phyloP scores from a whole-genome alignment of 2,329 filamentous ascomycete species.

The Cordyceps javanica region DNA sequence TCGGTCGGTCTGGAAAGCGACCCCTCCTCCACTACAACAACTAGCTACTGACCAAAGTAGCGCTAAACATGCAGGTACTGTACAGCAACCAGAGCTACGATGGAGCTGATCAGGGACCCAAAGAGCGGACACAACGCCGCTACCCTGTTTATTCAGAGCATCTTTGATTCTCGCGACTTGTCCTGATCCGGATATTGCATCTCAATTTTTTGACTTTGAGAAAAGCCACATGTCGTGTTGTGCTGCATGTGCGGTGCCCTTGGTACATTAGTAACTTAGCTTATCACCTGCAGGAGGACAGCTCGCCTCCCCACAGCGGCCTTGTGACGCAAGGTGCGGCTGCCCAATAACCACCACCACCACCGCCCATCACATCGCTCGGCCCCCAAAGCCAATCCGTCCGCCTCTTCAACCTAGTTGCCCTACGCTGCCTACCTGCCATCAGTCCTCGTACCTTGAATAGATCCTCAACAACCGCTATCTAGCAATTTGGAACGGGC shows the following conservation, averaged over 20 bases:
- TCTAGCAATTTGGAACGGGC: background rate
- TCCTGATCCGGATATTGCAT: background rate
- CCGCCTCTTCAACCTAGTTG: background rate
- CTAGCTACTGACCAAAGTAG: too few species aligned
- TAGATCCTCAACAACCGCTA: too few species aligned
- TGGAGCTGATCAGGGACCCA: background rate
- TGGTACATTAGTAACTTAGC: background rate
- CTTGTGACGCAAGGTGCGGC: constrained; percentile 3
- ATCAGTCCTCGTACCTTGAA: too few species aligned
- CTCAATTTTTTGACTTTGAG: background rate
- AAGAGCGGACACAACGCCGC: background rate
- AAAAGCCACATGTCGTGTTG: background rate
- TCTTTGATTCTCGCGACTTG: background rate
- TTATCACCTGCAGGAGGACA: background rate
- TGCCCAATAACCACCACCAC: background rate
- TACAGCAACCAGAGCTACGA: constrained; percentile 7
- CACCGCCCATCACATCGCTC: background rate
- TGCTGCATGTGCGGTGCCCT: background rate
- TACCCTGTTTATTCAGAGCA: background rate
- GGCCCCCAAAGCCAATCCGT: background rate
- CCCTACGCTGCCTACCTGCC: background rate
- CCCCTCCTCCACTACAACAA: background rate
- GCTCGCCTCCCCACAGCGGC: constrained; percentile 1
- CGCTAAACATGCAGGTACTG: constrained; percentile 10
- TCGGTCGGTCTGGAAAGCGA: background rate